Conservation (phyloP, 192 early-diverging fungal genomes). For the Linnemannia elongata region DNA sequence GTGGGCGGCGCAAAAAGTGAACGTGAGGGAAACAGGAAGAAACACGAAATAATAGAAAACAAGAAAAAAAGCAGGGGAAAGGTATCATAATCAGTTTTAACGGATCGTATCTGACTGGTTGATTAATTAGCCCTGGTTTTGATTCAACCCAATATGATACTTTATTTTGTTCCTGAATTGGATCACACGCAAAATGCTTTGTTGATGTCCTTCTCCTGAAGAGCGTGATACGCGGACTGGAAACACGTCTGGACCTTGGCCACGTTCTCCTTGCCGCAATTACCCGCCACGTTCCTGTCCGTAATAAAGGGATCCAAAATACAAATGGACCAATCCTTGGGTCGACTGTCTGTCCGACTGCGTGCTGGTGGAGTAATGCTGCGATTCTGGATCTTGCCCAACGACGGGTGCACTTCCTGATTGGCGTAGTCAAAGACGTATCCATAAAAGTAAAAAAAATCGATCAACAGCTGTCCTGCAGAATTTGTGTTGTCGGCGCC, state of each 20-base stretch:
- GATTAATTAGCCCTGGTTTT: no score
- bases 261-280: not conserved
- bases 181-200: not conserved
- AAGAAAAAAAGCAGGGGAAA: no score
- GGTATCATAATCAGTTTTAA: no score
- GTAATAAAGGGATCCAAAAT: slow-evolving; percentile 15
- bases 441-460: not conserved
- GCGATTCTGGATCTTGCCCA: not conserved
- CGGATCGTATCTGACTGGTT: no score
- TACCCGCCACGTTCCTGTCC: slow-evolving; percentile 18
- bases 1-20: not conserved
- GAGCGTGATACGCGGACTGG: not conserved
- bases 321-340: not conserved
- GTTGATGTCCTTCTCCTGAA: not conserved
- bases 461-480: not conserved
- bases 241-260: not conserved
- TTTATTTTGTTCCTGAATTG: no score
- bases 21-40: not conserved
- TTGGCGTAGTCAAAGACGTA: not conserved
- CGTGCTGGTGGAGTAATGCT: not conserved
- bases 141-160: no score
- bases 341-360: not conserved
- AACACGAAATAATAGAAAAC: no score
- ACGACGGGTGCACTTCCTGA: not conserved
- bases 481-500: not conserved